A percentile compares a stretch with the other conserved stretches of the same genome.
phyloP scores from a whole-genome alignment of 495 filamentous ascomycete genomes.

The Pyrenula aspistea region DNA sequence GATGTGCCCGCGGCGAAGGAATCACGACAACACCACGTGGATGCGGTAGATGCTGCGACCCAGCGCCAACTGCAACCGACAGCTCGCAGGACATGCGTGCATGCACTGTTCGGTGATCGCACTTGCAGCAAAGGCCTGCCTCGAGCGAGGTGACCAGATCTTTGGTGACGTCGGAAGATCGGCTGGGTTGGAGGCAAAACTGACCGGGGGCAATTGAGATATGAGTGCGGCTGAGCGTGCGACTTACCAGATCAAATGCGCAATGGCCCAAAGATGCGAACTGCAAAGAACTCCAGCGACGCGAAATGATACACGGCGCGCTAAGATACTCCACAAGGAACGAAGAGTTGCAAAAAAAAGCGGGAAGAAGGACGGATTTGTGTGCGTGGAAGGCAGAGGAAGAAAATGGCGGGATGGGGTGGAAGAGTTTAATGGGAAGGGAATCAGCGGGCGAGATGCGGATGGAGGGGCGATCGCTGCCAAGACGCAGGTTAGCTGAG shows the following conservation, averaged over 20 bases:
- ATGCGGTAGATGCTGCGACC: too few relatives aligned
- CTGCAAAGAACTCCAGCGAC: slow-evolving; percentile 14
- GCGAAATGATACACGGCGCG: slow-evolving; percentile 8
- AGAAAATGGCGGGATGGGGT: slow-evolving; percentile 8
- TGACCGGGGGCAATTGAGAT: slow-evolving; percentile 15
- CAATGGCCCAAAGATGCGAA: slow-evolving; percentile 9
- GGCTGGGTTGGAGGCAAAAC: slow-evolving; percentile 16
- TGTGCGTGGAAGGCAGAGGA: not conserved
- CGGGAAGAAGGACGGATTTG: not conserved
- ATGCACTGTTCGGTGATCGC: too few relatives aligned
- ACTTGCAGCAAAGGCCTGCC: too few relatives aligned
- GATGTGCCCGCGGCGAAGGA: too few relatives aligned
- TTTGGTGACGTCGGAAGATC: slow-evolving; percentile 15
- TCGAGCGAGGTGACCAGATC: slow-evolving; percentile 4
- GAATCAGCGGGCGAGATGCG: slow-evolving; percentile 7
- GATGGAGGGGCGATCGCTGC: not conserved
- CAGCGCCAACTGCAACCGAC: too few relatives aligned
- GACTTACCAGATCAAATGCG: slow-evolving; percentile 21
- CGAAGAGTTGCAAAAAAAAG: not conserved
- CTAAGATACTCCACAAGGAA: slow-evolving; percentile 8
- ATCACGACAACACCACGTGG: too few relatives aligned
- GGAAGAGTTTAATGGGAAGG: slow-evolving; percentile 12
- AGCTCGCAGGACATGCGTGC: too few relatives aligned
- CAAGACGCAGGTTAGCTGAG: not conserved
- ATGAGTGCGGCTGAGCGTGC: slow-evolving; percentile 13